A percentile compares a stretch with the other conserved stretches of the same genome.
Evolutionary conservation across 495 filamentous ascomycete species (phyloP).

Genomic region (Cryomyces minteri): DNA sequence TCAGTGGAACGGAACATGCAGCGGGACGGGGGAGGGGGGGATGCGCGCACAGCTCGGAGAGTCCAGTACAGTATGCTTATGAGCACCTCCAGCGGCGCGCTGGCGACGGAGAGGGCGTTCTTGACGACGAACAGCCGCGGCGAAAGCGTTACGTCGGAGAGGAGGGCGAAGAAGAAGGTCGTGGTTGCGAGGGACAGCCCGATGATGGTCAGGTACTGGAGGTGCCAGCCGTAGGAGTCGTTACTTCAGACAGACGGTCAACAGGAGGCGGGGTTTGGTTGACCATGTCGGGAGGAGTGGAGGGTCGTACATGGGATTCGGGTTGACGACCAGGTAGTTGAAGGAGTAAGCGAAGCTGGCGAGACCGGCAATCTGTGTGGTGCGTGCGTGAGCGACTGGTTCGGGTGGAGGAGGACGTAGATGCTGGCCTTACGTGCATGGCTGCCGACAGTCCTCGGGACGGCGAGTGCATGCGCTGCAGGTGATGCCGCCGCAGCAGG

Average conservation of each 20-base stretch:
- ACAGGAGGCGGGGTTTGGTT: neutral
- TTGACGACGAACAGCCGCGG: conserved; percentile 49
- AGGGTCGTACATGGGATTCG: conserved; percentile 23
- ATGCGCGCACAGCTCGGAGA: conserved; percentile 37
- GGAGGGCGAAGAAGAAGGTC: conserved; percentile 50
- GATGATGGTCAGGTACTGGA: conserved; percentile 73
- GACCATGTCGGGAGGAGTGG: conserved; percentile 2
- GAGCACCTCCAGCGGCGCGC: conserved; percentile 61
- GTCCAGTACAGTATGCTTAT: conserved; percentile 80
- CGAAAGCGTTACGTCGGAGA: conserved; percentile 57
- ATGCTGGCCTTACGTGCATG: conserved; percentile 51
- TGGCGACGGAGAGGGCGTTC: conserved; percentile 52
- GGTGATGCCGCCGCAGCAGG: conserved; percentile 32
- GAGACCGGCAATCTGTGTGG: conserved; percentile 31
- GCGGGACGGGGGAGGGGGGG: conserved; percentile 7
- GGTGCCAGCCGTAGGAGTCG: conserved; percentile 63
- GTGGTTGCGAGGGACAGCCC: conserved; percentile 49
- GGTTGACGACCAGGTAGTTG: conserved; percentile 31
- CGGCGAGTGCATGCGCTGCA: conserved; percentile 55
- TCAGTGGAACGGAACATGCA: neutral
- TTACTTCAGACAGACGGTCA: conserved; percentile 25
- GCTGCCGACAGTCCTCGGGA: conserved; percentile 48
- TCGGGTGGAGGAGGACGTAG: neutral
- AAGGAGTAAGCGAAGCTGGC: conserved; percentile 51
- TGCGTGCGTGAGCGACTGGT: conserved; percentile 4